Evolutionary conservation across 1,284 basidiomycete genomes (phyloP).

Genomic region (Ustilago shanxiensis): DNA sequence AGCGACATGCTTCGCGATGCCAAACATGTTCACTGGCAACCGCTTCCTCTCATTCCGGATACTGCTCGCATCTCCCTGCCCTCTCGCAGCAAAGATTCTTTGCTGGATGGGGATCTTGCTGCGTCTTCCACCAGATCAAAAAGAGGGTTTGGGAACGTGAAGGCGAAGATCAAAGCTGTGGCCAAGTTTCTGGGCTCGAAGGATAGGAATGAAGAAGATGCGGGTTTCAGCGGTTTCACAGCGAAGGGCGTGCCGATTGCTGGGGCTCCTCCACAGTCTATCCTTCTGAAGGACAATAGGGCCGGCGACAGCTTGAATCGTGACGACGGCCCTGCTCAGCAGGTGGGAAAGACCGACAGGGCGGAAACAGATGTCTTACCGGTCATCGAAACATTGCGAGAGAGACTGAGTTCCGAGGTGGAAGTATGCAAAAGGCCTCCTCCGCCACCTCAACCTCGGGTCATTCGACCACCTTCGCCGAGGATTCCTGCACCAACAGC

Average conservation of each 20-base stretch:
- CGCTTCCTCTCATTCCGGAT: conserved; percentile 17
- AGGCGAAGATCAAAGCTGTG: conserved; percentile 35
- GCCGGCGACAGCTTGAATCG: neutral
- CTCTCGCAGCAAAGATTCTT: conserved; percentile 18
- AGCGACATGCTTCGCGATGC: conserved; percentile 37
- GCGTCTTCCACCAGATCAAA: conserved; percentile 7
- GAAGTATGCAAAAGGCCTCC: conserved; percentile 1
- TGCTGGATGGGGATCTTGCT: conserved; percentile 15
- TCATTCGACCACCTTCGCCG: neutral
- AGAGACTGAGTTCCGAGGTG: conserved; percentile 14
- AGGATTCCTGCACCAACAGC: neutral
- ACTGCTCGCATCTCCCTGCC: neutral
- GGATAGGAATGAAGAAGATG: neutral
- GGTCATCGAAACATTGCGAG: conserved; percentile 20
- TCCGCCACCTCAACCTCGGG: conserved; percentile 2
- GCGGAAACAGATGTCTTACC: neutral
- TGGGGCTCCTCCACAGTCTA: neutral
- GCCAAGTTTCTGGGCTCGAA: conserved; percentile 18
- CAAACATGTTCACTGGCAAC: conserved; percentile 28
- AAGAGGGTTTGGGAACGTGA: conserved; percentile 20
- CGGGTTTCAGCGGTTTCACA: neutral
- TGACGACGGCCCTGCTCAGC: neutral
- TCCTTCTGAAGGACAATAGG: neutral
- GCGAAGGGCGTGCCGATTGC: conserved; percentile 16
- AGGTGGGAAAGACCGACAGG: neutral